Evolutionary conservation across 1,139 yeast genomes (phyloP), one percentile per base, ranked within the genome.

Genomic region (Geotrichum reessii): DNA sequence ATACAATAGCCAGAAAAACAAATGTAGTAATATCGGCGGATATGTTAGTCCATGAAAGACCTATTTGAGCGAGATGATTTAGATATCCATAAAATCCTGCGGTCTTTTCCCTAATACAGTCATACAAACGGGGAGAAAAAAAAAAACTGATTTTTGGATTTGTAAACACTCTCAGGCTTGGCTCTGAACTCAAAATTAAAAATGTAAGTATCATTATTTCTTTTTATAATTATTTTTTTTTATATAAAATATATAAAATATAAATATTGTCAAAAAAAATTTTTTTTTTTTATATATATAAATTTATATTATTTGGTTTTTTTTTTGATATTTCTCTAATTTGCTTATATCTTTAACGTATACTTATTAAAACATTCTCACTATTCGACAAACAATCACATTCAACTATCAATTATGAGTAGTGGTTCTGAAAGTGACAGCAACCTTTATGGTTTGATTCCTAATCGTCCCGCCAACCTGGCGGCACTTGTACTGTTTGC

Each of bases 401-500:
- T 14, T 3, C n/a, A 9, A 31, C 40, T 9, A 6, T 14, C 12
- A 31, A 31, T 9, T 14, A 31, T 31, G 40, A 31, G 40, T 11
- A 7, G 33, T 11, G 12, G 4, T 31, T 31, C 40, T 31, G 40
- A 31, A 6, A 14, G 4, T 5, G 40, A 31, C 40, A 31, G 14
- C 12, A 67, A 69, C 62, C 58, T 76, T 56, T 78, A 79, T 62
- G 81, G 81, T 5, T 73, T 76, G 67, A 60, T 64, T 1, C 83
- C 83, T 0, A 68, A 72, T 21, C 63, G 66, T 4, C 77, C 76
- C 1, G 83, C 82, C 17, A 85, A 85, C 65, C 60, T 76, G 21
- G 82, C 82, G 0, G 78, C 82, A 63, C 66, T 80, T 1, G 76
- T 77, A 6, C 71, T 83, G 0, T 82, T 81, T 73, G 78, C 78